Evolutionary conservation across 176 grass and related monocot species (phyloP).

Genomic region (Miscanthus lutarioriparius): DNA sequence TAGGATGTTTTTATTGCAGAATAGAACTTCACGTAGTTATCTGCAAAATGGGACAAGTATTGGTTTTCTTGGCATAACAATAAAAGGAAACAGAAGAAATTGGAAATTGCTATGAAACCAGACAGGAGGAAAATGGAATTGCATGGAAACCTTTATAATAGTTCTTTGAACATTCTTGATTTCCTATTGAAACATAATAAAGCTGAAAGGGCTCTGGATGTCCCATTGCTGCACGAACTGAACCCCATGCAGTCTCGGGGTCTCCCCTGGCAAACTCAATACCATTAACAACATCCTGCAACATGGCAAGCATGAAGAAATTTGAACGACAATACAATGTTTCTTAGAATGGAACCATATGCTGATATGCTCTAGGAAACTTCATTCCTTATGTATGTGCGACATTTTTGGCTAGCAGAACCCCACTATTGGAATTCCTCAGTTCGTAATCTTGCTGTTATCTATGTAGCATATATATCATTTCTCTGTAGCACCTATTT

Average conservation of each 20-base stretch:
- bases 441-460: neutral
- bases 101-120: slow-evolving; percentile 1
- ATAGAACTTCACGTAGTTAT: slow-evolving; percentile 80
- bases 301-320: slow-evolving; percentile 21
- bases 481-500: slow-evolving; percentile 23
- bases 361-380: neutral
- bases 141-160: slow-evolving; percentile 69
- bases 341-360: neutral
- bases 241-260: slow-evolving; percentile 69
- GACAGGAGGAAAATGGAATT: neutral
- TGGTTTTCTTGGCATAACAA: slow-evolving; percentile 8
- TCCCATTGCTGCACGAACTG: slow-evolving; percentile 83
- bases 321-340: neutral
- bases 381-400: neutral
- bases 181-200: slow-evolving; percentile 82
- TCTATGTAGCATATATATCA: neutral
- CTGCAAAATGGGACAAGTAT: slow-evolving; percentile 43
- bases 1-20: slow-evolving; percentile 79
- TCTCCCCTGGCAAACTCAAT: slow-evolving; percentile 96
- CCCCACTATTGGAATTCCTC: neutral
- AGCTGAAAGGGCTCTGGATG: slow-evolving; percentile 85
- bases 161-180: slow-evolving; percentile 79
- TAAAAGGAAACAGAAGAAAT: slow-evolving; percentile 16
- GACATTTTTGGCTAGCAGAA: slow-evolving; percentile 11
- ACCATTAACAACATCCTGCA: slow-evolving; percentile 78